A percentile compares a stretch with the other conserved stretches of the same genome.
Evolutionary conservation across 768 basidiomycete species (phyloP).

Genomic region (Tricholoma bakamatsutake): DNA sequence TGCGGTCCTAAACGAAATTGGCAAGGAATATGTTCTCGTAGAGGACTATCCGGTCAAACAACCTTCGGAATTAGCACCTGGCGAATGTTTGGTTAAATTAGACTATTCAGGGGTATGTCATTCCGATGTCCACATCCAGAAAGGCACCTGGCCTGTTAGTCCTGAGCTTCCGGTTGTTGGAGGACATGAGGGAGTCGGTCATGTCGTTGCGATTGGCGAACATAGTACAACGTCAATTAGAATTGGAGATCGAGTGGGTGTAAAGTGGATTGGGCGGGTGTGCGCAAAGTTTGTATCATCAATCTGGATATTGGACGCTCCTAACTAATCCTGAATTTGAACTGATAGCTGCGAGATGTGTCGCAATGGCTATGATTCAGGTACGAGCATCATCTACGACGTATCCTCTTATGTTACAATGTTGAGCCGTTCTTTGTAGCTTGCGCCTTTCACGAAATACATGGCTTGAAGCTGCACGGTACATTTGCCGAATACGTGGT

Average conservation of each 20-base stretch:
- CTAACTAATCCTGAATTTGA: neutral
- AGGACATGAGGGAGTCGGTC: conserved; percentile 78
- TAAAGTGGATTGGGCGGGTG: conserved; percentile 58
- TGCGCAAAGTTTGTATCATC: conserved; percentile 28
- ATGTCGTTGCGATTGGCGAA: conserved; percentile 70
- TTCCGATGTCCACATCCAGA: conserved; percentile 66
- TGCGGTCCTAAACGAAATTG: conserved; percentile 27
- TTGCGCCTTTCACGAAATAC: conserved; percentile 11
- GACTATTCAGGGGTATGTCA: conserved; percentile 63
- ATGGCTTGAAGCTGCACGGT: conserved; percentile 65
- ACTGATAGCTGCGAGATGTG: conserved; percentile 61
- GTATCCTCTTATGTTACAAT: neutral
- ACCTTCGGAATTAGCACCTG: conserved; percentile 48
- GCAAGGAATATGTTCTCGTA: conserved; percentile 25
- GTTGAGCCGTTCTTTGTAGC: neutral
- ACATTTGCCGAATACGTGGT: conserved; percentile 65
- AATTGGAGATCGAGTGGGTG: conserved; percentile 71
- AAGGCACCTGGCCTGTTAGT: conserved; percentile 60
- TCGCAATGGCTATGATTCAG: conserved; percentile 54
- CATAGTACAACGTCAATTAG: conserved; percentile 47
- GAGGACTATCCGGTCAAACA: conserved; percentile 51
- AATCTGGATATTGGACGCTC: neutral
- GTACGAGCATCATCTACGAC: conserved; percentile 2
- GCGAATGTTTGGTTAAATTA: conserved; percentile 68
- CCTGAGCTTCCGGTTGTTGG: conserved; percentile 55